A percentile compares a stretch with the other conserved stretches of the same genome.
These are phyloP conservation scores for Hanseniaspora lindneri DNA, from an alignment of 805 yeast species.

Conservation along the genomic window DNA sequence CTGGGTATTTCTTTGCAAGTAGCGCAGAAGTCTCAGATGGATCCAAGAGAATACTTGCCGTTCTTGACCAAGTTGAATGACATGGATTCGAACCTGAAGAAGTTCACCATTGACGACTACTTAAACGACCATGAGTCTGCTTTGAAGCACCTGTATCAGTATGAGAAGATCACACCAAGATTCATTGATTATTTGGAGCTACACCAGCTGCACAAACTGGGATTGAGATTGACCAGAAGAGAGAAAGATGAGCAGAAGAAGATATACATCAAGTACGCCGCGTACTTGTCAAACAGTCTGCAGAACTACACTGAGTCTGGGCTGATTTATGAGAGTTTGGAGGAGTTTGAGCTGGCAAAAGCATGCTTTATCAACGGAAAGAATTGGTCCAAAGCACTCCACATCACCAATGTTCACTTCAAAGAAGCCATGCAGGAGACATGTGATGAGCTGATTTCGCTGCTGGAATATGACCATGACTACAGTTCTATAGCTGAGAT, in stretches of 20 bases:
- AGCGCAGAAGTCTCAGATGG: slow-evolving; percentile 95
- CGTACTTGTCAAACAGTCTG: slow-evolving; percentile 37
- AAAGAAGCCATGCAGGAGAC: slow-evolving; percentile 34
- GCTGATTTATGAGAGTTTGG: slow-evolving; percentile 58
- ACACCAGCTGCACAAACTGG: slow-evolving; percentile 60
- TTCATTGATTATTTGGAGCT: slow-evolving; percentile 54
- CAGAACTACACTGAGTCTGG: slow-evolving; percentile 67
- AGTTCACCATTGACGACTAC: slow-evolving; percentile 68
- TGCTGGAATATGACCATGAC: slow-evolving; percentile 54
- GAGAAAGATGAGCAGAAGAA: slow-evolving; percentile 42
- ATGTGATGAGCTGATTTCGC: slow-evolving; percentile 48
- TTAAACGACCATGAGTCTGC: slow-evolving; percentile 62
- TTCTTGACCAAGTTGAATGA: slow-evolving; percentile 70
- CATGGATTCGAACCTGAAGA: slow-evolving; percentile 52
- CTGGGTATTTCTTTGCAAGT: slow-evolving; percentile 66
- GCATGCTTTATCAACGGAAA: slow-evolving; percentile 58
- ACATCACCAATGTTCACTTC: slow-evolving; percentile 39
- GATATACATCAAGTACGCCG: slow-evolving; percentile 54
- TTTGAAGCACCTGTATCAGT: slow-evolving; percentile 46
- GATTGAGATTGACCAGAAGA: slow-evolving; percentile 50
- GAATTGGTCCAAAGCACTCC: slow-evolving; percentile 75
- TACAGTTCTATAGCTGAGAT: slow-evolving; percentile 75
- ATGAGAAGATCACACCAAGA: slow-evolving; percentile 41
- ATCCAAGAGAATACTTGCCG: slow-evolving; percentile 93
- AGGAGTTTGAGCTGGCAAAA: slow-evolving; percentile 46